Conservation (phyloP, 2,329 filamentous ascomycete species). For the Aspergillus aculeatinus region DNA sequence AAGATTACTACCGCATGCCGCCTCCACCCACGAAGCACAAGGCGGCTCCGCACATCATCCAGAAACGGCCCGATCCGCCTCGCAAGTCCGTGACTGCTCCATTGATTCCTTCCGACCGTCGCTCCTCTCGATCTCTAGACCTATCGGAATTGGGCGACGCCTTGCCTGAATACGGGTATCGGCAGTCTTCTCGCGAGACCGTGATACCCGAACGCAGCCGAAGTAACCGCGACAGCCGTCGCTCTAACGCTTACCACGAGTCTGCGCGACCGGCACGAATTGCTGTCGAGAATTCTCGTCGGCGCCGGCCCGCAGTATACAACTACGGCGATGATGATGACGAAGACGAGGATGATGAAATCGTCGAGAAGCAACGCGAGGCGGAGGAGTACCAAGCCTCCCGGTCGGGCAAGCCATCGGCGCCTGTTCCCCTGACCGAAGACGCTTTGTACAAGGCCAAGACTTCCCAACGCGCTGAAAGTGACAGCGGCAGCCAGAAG, state of each 20-base stretch:
- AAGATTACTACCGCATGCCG: constrained; percentile 46
- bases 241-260: constrained; percentile 36
- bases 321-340: constrained; percentile 27
- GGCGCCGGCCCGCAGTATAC: constrained; percentile 34
- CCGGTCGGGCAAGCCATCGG: constrained; percentile 25
- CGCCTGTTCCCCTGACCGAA: constrained; percentile 32
- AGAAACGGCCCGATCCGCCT: constrained; percentile 33
- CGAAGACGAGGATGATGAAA: constrained; percentile 17
- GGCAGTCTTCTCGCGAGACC: constrained; percentile 32
- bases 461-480: constrained; percentile 29
- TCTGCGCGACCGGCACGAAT: constrained; percentile 31
- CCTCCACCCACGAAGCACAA: constrained; percentile 38
- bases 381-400: constrained; percentile 44
- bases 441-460: constrained; percentile 38
- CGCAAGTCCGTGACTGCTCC: constrained; percentile 35
- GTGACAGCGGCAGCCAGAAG: constrained; percentile 43
- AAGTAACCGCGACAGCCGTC: constrained; percentile 30
- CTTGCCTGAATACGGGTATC: constrained; percentile 33
- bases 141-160: constrained; percentile 34
- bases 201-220: constrained; percentile 35
- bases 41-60: constrained; percentile 35
- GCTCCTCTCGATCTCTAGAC: constrained; percentile 34
- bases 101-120: constrained; percentile 30
- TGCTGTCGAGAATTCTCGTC: constrained; percentile 35
- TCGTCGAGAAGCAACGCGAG: constrained; percentile 40